phyloP scores from a whole-genome alignment of 2,329 filamentous ascomycete genomes.

The Botrytis paeoniae region DNA sequence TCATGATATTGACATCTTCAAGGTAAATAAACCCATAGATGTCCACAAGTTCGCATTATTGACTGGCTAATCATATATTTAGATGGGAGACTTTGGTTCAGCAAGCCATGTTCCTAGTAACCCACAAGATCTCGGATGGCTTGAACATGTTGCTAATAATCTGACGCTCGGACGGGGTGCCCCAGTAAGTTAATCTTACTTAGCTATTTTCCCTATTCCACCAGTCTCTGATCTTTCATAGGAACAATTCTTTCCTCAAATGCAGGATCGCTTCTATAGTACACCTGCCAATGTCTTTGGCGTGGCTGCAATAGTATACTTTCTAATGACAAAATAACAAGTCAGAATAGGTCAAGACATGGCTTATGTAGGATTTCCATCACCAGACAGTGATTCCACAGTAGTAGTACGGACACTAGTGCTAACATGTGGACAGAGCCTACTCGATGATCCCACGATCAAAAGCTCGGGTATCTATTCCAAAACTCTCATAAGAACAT shows the following conservation, averaged over 20 bases:
- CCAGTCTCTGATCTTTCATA: neutral
- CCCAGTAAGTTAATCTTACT: neutral
- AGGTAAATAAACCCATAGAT: neutral
- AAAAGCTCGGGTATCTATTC: neutral
- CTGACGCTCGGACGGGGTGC: neutral
- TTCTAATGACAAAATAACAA: neutral
- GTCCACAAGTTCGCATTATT: neutral
- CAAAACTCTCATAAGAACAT: neutral
- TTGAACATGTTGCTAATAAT: neutral
- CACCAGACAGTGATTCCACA: neutral
- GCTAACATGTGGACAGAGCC: neutral
- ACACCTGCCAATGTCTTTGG: slow-evolving; percentile 7
- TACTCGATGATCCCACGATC: neutral
- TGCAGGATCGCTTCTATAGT: neutral
- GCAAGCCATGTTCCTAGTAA: neutral
- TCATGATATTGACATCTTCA: neutral
- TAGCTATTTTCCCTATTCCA: neutral
- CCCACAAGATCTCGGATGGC: neutral
- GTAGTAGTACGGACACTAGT: neutral
- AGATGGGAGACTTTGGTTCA: neutral
- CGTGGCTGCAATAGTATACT: slow-evolving; percentile 1
- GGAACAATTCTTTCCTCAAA: slow-evolving; percentile 2
- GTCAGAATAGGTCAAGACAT: neutral
- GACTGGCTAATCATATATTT: neutral
- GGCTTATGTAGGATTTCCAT: neutral